Evolutionary conservation across 345 rosid species (phyloP), one percentile per base, ranked within the genome.

Genomic region (Brassica carinata): DNA sequence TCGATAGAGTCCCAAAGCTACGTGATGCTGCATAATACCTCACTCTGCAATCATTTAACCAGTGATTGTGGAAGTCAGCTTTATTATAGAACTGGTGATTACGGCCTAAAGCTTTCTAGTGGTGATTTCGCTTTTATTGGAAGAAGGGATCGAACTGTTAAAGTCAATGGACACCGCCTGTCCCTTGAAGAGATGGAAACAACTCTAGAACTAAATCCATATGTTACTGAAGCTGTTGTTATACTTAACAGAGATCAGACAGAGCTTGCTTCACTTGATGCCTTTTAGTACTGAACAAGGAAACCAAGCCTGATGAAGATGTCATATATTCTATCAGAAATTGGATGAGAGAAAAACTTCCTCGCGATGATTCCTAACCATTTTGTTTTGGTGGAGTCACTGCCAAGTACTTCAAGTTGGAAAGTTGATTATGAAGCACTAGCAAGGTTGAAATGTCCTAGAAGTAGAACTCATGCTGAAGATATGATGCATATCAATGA

Each of bases 71-170:
- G 88, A 82, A 69, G 86, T 70, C 84, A 38, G 72, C 67, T 82
- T 38, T 90, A 88, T 78, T 89, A 85, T 80, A 88, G 84, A 87
- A 96, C 98, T 69, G 99, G 99, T 85, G 99, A 96, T 85, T 90
- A 88, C 83, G 99, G 91, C 5, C 74, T 67, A 83, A 81, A 75
- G 75, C 89, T 96, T 77, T 72, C 84, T 63, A 88, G 88, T 45
- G 92, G 98, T 69, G 96, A 92, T 85, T 86, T 93, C 85, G n/a
- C n/a, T 74, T 93, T 88, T 74, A 58, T 90, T 76, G 98, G 99
- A 68, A 90, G 99, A 83, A 90, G 81, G 81, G 97, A 96, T 76
- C 93, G 93, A 11, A 87, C 87, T 30, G 74, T 93, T 71, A 96
- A 96, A 84, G 84, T 89, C 73, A 88, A 88, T 82, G 99, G 98